A percentile compares a stretch with the other conserved stretches of the same genome.
Conservation (phyloP, 306 rosid species). For the Pachyrhizus erosus region DNA sequence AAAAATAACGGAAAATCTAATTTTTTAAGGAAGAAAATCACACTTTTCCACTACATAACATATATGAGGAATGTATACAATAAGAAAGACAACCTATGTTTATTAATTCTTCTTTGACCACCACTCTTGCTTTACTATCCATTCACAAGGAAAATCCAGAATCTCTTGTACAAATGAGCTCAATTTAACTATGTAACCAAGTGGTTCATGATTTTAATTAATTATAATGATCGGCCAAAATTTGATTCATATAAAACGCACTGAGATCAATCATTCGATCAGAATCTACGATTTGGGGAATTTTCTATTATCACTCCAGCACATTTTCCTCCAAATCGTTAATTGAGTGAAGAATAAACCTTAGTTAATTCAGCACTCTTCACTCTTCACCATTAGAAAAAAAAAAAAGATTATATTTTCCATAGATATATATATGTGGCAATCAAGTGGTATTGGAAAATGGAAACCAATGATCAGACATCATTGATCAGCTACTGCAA, state of each 20-base stretch:
- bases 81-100: slow-evolving; percentile 30
- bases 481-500: slow-evolving; percentile 28
- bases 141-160: slow-evolving; percentile 29
- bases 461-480: slow-evolving; percentile 24
- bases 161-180: slow-evolving; percentile 29
- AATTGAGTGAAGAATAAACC: slow-evolving; percentile 27
- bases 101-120: slow-evolving; percentile 40
- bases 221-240: slow-evolving; percentile 37
- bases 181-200: slow-evolving; percentile 40
- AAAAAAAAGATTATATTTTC: background rate
- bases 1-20: slow-evolving; percentile 30
- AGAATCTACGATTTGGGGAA: slow-evolving; percentile 14
- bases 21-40: slow-evolving; percentile 43
- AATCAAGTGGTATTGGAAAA: slow-evolving; percentile 3
- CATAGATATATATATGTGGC: background rate
- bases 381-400: background rate
- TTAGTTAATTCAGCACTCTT: slow-evolving; percentile 23
- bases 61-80: slow-evolving; percentile 24
- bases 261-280: slow-evolving; percentile 2
- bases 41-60: slow-evolving; percentile 32
- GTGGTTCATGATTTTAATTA: background rate
- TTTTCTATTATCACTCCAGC: slow-evolving; percentile 23
- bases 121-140: slow-evolving; percentile 46
- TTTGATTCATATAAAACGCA: slow-evolving; percentile 9
- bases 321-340: slow-evolving; percentile 36